Base-by-base conservation (phyloP, 495 filamentous ascomycete species). In the Penicillium canariense region DNA sequence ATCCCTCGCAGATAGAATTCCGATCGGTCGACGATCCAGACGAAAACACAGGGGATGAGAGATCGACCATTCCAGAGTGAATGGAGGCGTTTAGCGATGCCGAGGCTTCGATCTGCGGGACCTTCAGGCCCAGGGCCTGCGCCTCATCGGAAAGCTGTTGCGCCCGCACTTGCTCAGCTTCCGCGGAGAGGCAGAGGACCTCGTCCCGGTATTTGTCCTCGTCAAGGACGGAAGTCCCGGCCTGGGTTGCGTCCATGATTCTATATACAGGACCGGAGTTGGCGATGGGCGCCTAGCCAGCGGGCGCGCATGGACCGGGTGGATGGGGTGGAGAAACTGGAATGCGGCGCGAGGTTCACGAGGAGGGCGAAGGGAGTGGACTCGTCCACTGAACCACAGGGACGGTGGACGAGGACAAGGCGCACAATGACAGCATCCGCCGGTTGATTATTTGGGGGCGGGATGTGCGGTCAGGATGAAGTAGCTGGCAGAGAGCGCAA, bases 81-180 rank as follows among this genome's bases (percentile, higher is more conserved):
- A 71, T 71, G 26, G 73, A 69, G n/a, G 73, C 69, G 9, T 73
- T 67, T 48, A 78, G 46, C 38, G 72, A 69, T 22, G 71, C 67
- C n/a, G 73, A 61, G 35, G 68, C 61, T 28, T 73, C 67, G 45
- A 73, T 59, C 31, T 70, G 67, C 22, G 72, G 71, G 14, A 72
- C 53, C 31, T 70, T 68, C 39, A 78, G 55, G 4, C 75, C 75
- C 36, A 78, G 63, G 27, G 69, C 52, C 49, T 58, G 67, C 22
- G 75, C 75, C 42, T 76, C 73, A 40, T 74, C 69, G 43, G 65
- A 56, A 30, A 78, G 62, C 18, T 57, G 58, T 50, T 71, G 72
- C 56, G 72, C 68, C 47, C 61, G 63, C 55, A 60, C 63, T 50
- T 58, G 50, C 61, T 75, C 72, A 20, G 67, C 60, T 51, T 76